Evolutionary conservation across 768 basidiomycete species (phyloP).

Genomic region (Sutorius australiensis): DNA sequence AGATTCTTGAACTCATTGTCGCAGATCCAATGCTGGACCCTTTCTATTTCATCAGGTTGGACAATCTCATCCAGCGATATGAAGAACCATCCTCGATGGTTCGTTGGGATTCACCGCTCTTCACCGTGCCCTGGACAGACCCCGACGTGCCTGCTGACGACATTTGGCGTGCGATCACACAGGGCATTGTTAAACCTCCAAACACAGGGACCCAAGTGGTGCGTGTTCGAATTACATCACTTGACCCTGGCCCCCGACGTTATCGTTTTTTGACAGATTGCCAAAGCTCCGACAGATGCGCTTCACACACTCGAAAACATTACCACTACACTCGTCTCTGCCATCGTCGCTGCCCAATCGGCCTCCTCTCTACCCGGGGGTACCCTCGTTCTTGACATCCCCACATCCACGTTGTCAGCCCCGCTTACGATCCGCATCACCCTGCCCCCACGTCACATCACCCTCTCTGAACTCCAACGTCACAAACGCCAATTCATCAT

Average conservation of each 20-base stretch:
- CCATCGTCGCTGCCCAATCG: slow-evolving; percentile 63
- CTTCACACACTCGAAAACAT: slow-evolving; percentile 82
- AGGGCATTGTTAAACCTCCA: slow-evolving; percentile 78
- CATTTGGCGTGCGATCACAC: slow-evolving; percentile 81
- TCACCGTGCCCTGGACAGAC: slow-evolving; percentile 79
- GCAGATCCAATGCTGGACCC: not conserved
- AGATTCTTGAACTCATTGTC: not conserved
- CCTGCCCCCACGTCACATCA: slow-evolving; percentile 68
- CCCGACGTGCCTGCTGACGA: slow-evolving; percentile 57
- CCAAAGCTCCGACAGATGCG: slow-evolving; percentile 84
- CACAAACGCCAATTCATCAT: slow-evolving; percentile 89
- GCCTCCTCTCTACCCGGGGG: slow-evolving; percentile 48
- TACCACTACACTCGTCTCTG: slow-evolving; percentile 63
- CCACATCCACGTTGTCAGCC: slow-evolving; percentile 38
- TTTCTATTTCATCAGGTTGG: not conserved
- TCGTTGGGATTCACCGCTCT: slow-evolving; percentile 97
- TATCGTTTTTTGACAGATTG: slow-evolving; percentile 44
- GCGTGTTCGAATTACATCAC: slow-evolving; percentile 22
- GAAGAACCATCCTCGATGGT: slow-evolving; percentile 98
- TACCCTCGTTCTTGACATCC: slow-evolving; percentile 23
- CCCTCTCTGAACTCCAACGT: slow-evolving; percentile 84
- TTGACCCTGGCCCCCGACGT: not conserved
- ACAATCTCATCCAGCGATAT: slow-evolving; percentile 68
- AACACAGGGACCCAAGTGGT: slow-evolving; percentile 80
- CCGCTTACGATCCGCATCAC: slow-evolving; percentile 44